These are phyloP conservation scores for Cercospora brassicicola DNA, from an alignment of 2,329 filamentous ascomycete genomes.

Conservation along the genomic window DNA sequence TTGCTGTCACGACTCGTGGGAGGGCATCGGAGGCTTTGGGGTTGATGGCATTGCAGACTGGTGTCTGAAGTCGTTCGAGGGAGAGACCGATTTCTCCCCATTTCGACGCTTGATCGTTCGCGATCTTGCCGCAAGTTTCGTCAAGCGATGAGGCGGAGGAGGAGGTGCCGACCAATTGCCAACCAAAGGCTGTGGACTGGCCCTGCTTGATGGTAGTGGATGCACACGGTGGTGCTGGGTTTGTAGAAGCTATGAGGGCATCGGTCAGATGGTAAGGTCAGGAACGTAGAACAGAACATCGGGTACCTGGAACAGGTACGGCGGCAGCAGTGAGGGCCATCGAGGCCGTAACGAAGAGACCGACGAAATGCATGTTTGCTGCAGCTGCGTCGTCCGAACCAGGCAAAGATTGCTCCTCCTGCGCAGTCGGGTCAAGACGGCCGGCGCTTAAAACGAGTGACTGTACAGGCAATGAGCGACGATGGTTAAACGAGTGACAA, in stretches of 20 bases:
- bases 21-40: constrained; percentile 26
- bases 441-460: constrained; percentile 8
- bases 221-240: constrained; percentile 13
- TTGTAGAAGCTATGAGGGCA: background rate
- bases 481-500: constrained; percentile 19
- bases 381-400: constrained; percentile 3
- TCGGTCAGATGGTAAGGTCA: background rate
- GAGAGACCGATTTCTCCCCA: constrained; percentile 29
- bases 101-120: constrained; percentile 21
- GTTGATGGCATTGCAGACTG: constrained; percentile 26
- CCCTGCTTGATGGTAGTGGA: constrained; percentile 23
- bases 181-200: constrained; percentile 34
- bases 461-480: constrained; percentile 14
- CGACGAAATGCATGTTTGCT: constrained; percentile 24
- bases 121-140: constrained; percentile 26
- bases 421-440: constrained; percentile 3
- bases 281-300: background rate
- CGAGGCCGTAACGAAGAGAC: constrained; percentile 21
- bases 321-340: constrained; percentile 18
- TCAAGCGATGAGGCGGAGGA: constrained; percentile 25
- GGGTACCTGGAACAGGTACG: constrained; percentile 15
- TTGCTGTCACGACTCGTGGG: constrained; percentile 24
- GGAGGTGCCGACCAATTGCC: constrained; percentile 34
- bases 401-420: background rate
- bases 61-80: constrained; percentile 22